Conservation (phyloP, 1,284 basidiomycete species). For the Apiotrichum siamense region DNA sequence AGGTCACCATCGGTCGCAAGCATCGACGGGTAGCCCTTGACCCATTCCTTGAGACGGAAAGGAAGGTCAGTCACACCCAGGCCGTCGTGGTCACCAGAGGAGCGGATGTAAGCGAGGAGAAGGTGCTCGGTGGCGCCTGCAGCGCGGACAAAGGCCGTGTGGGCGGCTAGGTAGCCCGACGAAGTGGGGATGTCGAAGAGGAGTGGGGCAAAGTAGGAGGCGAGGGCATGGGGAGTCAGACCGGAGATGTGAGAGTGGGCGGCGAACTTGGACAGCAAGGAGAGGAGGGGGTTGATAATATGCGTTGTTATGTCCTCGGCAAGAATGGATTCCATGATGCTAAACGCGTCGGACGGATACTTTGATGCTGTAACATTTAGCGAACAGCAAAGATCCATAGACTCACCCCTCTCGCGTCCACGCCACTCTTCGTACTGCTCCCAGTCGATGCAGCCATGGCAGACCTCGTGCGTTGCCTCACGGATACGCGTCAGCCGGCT, state of each 20-base stretch:
- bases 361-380: conserved; percentile 52
- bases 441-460: conserved; percentile 69
- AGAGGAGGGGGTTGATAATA: conserved; percentile 62
- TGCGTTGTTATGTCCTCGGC: conserved; percentile 53
- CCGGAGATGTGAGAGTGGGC: conserved; percentile 73
- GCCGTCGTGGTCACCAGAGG: conserved; percentile 58
- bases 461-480: conserved; percentile 52
- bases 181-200: conserved; percentile 58
- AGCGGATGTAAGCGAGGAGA: conserved; percentile 73
- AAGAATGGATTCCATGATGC: conserved; percentile 50
- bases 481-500: conserved; percentile 60
- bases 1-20: conserved; percentile 50
- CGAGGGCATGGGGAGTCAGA: conserved; percentile 73
- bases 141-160: conserved; percentile 70
- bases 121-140: conserved; percentile 82
- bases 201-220: conserved; percentile 79
- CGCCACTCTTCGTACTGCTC: conserved; percentile 71
- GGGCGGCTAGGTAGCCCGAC: conserved; percentile 66
- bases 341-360: conserved; percentile 65
- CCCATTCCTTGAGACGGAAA: conserved; percentile 73
- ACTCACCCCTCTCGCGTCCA: conserved; percentile 66
- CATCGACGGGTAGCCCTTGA: conserved; percentile 71
- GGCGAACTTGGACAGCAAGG: conserved; percentile 68
- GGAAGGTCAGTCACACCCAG: conserved; percentile 61
- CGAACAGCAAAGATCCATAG: background rate